These are phyloP conservation scores for Bruguiera parviflora DNA, from an alignment of 345 rosid genomes.

Conservation along the genomic window DNA sequence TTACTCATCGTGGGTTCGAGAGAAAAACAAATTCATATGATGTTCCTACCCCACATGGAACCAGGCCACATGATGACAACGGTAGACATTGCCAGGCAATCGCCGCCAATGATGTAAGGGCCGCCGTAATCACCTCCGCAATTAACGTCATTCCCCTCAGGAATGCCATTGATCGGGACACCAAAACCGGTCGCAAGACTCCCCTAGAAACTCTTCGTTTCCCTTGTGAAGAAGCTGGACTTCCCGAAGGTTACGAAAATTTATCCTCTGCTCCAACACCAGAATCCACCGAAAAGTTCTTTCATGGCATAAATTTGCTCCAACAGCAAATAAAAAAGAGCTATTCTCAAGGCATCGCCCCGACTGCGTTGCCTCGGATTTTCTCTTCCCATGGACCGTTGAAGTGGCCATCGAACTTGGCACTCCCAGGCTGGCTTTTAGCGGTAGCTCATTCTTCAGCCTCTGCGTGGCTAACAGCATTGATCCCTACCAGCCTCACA, in stretches of 20 bases:
- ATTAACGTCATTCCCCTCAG: slow-evolving; percentile 21
- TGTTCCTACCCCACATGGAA: slow-evolving; percentile 40
- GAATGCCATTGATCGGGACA: slow-evolving; percentile 17
- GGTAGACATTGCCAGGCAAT: slow-evolving; percentile 34
- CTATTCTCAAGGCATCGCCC: slow-evolving; percentile 19
- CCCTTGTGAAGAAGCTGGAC: slow-evolving; percentile 25
- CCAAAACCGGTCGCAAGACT: slow-evolving; percentile 17
- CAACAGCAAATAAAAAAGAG: slow-evolving; percentile 8
- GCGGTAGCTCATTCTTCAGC: slow-evolving; percentile 37
- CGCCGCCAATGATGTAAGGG: slow-evolving; percentile 19
- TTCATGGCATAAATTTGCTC: slow-evolving; percentile 22
- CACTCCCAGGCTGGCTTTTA: slow-evolving; percentile 35
- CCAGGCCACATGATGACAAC: slow-evolving; percentile 42
- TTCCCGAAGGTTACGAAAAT: slow-evolving; percentile 33
- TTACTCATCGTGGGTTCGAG: slow-evolving; percentile 14
- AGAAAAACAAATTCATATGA: slow-evolving; percentile 22
- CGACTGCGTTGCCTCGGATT: slow-evolving; percentile 31
- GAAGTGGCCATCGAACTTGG: slow-evolving; percentile 22
- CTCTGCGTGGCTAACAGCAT: slow-evolving; percentile 22
- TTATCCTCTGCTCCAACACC: slow-evolving; percentile 20
- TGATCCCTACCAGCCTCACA: slow-evolving; percentile 19
- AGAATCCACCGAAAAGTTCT: slow-evolving; percentile 18
- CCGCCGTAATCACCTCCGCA: slow-evolving; percentile 29
- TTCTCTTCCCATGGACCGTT: slow-evolving; percentile 27
- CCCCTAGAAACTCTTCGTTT: slow-evolving; percentile 18